Conservation (phyloP, 139 green algal species). For the Monoraphidium neglectum region DNA sequence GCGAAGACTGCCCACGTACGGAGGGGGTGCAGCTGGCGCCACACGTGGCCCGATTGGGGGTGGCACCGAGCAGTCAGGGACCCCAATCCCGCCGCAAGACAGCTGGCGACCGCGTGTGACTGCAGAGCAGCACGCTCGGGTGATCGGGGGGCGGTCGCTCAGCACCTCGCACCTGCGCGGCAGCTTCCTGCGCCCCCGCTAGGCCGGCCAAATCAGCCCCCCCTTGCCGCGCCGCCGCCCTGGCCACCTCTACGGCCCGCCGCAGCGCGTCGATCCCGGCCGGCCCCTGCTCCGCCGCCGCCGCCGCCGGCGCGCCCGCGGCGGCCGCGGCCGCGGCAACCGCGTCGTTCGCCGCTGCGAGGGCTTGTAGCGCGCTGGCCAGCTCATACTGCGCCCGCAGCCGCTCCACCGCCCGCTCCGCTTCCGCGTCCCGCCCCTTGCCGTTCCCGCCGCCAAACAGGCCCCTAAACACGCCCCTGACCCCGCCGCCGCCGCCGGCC, state of each 20-base stretch:
- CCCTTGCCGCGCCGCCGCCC: neutral
- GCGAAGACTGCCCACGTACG: neutral
- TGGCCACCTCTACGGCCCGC: neutral
- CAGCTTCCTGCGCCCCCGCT: neutral
- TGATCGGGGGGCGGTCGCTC: neutral
- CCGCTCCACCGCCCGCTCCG: neutral
- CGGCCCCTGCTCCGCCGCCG: slow-evolving; percentile 9
- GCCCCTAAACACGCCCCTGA: neutral
- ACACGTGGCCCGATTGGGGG: too few species aligned
- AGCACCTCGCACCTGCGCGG: neutral
- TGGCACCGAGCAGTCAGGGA: neutral
- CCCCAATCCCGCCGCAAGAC: neutral
- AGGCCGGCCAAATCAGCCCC: neutral
- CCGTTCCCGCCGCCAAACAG: neutral
- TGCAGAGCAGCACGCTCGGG: neutral
- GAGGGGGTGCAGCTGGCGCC: too few species aligned
- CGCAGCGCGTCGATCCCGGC: neutral
- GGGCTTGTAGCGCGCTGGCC: slow-evolving; percentile 7
- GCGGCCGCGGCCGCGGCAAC: neutral
- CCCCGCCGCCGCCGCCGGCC: neutral
- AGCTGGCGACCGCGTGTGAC: neutral
- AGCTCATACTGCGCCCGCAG: slow-evolving; percentile 20
- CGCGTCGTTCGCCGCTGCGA: slow-evolving; percentile 6
- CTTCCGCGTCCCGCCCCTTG: neutral
- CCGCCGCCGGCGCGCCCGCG: neutral